These are phyloP conservation scores for Halophytophthora batemanensis DNA, from an alignment of 352 stramenopile species.

Conservation along the genomic window DNA sequence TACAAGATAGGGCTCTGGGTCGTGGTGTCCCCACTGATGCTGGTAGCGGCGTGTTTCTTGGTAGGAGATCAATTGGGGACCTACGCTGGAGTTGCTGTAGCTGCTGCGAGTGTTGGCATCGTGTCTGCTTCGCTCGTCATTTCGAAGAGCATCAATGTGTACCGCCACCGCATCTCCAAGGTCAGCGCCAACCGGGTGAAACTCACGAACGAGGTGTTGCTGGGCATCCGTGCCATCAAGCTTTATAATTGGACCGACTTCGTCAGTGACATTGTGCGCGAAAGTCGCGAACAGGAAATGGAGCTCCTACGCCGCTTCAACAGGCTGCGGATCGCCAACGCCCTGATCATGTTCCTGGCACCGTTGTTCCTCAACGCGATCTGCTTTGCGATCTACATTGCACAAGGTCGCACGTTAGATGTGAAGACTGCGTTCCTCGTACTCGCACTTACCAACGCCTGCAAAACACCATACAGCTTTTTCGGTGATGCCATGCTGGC, in stretches of 20 bases:
- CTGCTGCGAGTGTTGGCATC: constrained; percentile 10
- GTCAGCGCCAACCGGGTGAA: constrained; percentile 76
- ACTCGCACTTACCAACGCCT: constrained; percentile 79
- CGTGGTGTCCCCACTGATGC: constrained; percentile 15
- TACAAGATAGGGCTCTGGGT: constrained; percentile 21
- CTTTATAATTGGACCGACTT: constrained; percentile 79
- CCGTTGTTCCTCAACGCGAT: constrained; percentile 59
- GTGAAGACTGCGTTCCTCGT: constrained; percentile 91
- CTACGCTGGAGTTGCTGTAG: neutral
- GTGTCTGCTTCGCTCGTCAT: constrained; percentile 4
- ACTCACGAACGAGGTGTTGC: constrained; percentile 89
- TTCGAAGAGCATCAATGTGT: constrained; percentile 8
- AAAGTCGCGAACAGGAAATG: constrained; percentile 36
- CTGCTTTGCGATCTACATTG: constrained; percentile 76
- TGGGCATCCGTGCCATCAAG: constrained; percentile 86
- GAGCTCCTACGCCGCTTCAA: constrained; percentile 27
- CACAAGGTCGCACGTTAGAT: constrained; percentile 81
- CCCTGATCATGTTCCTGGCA: constrained; percentile 37
- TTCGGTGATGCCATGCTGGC: constrained; percentile 44
- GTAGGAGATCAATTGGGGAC: constrained; percentile 21
- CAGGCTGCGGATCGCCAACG: constrained; percentile 46
- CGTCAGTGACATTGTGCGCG: constrained; percentile 14
- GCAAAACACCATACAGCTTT: constrained; percentile 38
- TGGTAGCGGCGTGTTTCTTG: constrained; percentile 16
- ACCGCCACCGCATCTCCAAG: constrained; percentile 13